Base-by-base conservation (phyloP, 257 asterid species). In the Jasminum sambac region DNA sequence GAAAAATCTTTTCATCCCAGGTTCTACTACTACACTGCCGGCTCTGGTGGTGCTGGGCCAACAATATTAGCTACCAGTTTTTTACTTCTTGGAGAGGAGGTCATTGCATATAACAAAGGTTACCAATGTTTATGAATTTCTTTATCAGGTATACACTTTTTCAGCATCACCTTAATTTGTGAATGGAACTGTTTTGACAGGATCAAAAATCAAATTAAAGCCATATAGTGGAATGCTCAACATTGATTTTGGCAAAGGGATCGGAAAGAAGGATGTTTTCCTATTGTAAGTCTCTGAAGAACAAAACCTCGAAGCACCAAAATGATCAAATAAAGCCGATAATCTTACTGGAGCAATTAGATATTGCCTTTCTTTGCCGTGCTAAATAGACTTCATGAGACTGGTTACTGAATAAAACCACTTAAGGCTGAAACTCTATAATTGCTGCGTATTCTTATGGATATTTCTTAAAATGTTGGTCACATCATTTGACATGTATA, bases 11-110 rank as follows among this genome's bases (percentile, higher is more conserved):
- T 44, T 74, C 69, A 72, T 77, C 74, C 72, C 82, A 94, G 99
- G 84, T 94, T 88, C 85, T 88, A 83, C 82, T 94, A 94, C 81
- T 89, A 88, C 76, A 91, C 99, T 50, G 99, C 99, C 72, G 99
- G 99, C 71, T 84, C 96, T 9, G 99, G 96, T 70, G 98, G 99
- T 72, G 98, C 91, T 67, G 98, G 99, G 71, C 96, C 98, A 13
- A 91, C 96, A 39, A 94, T 94, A 81, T 80, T 91, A 75, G 82
- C 98, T 6, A 91, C 98, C 62, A 91, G 99, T 73, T 94, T 94
- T 77, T 83, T 91, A 80, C 99, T 94, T 79, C 90, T 94, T 24
- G 99, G 97, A 76, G 96, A 94, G 85, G 95, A 94, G 70, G 99
- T 91, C 38, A 76, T 89, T 72, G 99, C 99, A 59, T 94, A 88